Base-by-base conservation (phyloP, 2,329 filamentous ascomycete genomes). In the Sporothrix pseudoabietina region DNA sequence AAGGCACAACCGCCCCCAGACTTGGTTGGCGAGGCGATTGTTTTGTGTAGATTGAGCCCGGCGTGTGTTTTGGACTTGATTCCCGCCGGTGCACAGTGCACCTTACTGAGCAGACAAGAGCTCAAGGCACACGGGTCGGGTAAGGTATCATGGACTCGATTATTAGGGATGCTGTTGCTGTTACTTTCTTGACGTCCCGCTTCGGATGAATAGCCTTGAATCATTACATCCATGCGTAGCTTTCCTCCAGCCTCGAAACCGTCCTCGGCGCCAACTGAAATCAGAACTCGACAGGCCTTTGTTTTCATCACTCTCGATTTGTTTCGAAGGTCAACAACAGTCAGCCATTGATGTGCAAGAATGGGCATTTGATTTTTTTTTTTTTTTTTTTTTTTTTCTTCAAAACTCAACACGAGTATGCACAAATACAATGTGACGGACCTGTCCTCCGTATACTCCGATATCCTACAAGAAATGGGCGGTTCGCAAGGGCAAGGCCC, bases 61-160 rank as follows among this genome's bases (percentile, higher is more conserved):
- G 66, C 16, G 66, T 32, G 30, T 69, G 66, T 69, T 55, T 69
- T 35, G 44, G 47, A 35, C 65, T 35, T 68, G 65, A 19, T 22
- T 30, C 16, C 12, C 26, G 14, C 26, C 14, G 26, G 63, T 49
- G 63, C 41, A 32, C 63, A 44, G 59, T 16, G 35, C 59, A 41
- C 12, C 4, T 32, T n/a, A 19, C 35, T 12, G 14, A 2, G 22
- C 16, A 22, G 12, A n/a, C 47, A 54, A 30, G 52, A 16, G 30
- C 30, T 9, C 47, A 41, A 30, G 65, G 65, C 65, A 68, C 65
- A 68, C 32, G 47, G 19, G 19, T 55, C 32, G 66, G 66, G 19
- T 39, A 57, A 55, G 32, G 66, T 14, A 71, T 22, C 16, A 22
- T 32, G 14, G 7, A n/a, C 7, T 57, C 3, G 9, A 16, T n/a